Evolutionary conservation across 2,329 filamentous ascomycete genomes (phyloP).

Genomic region (Alternaria angustiovoidea): DNA sequence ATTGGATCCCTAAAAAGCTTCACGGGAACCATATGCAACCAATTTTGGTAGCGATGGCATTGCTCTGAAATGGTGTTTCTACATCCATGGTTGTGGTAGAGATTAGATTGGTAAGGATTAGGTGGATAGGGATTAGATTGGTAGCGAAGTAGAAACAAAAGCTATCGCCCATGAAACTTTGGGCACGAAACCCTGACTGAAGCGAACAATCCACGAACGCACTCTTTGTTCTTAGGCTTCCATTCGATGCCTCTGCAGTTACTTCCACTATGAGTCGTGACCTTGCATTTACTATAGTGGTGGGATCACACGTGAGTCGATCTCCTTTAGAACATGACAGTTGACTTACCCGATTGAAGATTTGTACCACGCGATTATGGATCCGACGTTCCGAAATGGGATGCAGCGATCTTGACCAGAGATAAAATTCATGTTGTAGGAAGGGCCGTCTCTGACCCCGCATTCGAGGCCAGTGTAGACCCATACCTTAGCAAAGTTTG

Average conservation of each 20-base stretch:
- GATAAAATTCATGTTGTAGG: conserved; percentile 1
- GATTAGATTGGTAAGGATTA: background rate
- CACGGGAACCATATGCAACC: background rate
- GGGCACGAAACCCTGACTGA: conserved; percentile 4
- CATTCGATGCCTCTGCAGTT: background rate
- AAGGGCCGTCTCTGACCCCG: background rate
- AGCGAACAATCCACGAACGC: background rate
- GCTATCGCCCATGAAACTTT: background rate
- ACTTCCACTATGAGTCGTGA: conserved; percentile 2
- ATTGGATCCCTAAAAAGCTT: background rate
- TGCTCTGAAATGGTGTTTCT: background rate
- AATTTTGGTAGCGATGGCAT: background rate
- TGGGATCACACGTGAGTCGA: background rate
- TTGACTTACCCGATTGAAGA: background rate
- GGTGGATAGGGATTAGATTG: background rate
- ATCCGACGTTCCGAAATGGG: background rate
- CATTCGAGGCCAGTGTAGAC: background rate
- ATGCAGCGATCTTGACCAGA: conserved; percentile 3
- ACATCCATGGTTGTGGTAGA: background rate
- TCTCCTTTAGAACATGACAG: background rate
- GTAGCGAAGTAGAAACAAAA: background rate
- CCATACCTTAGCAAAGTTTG: conserved; percentile 10
- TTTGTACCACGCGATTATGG: conserved; percentile 7
- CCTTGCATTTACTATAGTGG: background rate
- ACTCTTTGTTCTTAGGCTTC: background rate